A percentile compares a stretch with the other conserved stretches of the same genome.
Evolutionary conservation across 345 rosid genomes (phyloP).

Genomic region (Cardamine chenopodiifolia): DNA sequence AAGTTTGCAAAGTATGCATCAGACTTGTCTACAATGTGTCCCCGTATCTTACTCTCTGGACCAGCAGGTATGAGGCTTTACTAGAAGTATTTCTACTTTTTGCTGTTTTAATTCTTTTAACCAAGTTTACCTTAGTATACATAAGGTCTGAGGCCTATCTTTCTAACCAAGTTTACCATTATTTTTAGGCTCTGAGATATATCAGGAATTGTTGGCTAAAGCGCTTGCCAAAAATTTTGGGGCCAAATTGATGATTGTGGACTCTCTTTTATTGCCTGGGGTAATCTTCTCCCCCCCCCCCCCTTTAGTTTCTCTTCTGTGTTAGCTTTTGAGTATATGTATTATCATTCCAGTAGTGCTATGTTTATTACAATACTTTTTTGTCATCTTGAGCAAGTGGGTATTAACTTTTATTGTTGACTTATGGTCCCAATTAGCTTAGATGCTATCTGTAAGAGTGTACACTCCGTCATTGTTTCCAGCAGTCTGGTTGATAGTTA

Average conservation of each 20-base stretch:
- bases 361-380: not conserved
- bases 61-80: constrained; percentile 71
- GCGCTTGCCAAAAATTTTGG: constrained; percentile 88
- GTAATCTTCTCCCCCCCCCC: constrained; percentile 52
- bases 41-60: constrained; percentile 90
- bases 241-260: constrained; percentile 80
- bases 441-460: not conserved
- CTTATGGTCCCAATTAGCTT: constrained; percentile 14
- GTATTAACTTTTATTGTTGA: constrained; percentile 14
- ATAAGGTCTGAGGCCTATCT: not conserved
- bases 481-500: not conserved
- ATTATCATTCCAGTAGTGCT: constrained; percentile 4
- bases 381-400: constrained; percentile 9
- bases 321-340: not conserved
- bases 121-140: constrained; percentile 14
- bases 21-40: constrained; percentile 73
- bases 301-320: not conserved
- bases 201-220: constrained; percentile 87
- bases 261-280: constrained; percentile 90
- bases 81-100: not conserved
- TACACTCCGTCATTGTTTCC: constrained; percentile 2
- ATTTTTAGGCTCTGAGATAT: constrained; percentile 86
- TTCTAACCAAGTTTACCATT: constrained; percentile 6
- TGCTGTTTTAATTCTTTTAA: not conserved
- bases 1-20: constrained; percentile 68